Evolutionary conservation across 441 rosid species (phyloP), one percentile per base, ranked within the genome.

Genomic region (Mallotus repandus): DNA sequence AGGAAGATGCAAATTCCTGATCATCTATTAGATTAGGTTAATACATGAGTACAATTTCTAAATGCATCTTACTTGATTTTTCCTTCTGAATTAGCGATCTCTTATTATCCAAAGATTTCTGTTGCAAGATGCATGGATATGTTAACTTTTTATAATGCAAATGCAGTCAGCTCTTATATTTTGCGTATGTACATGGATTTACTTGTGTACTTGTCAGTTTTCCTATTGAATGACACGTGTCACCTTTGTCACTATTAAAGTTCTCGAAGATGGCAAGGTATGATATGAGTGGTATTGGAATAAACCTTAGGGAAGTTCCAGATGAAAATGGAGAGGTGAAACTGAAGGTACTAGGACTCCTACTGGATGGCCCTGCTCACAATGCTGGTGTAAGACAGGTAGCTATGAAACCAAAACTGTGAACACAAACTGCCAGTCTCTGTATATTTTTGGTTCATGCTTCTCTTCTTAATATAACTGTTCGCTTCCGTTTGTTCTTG

Each of bases 261-360:
- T 91, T 94, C 77, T 85, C 99, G 76, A 94, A 86, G 92, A 92
- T 94, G 98, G 97, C 92, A 12, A 87, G 96, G 83, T 94, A 92
- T 82, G 98, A 94, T 80, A 86, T 94, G 79, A 85, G 88, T 56
- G 99, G 99, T 80, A 85, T 94, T 70, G 99, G 99, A 71, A 81
- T 94, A 72, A 92, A 94, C 89, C 87, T 94, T 77, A 84, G 93
- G 89, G 99, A 94, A 82, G 81, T 91, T 83, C 89, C 91, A 21
- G 93, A 88, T 63, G 84, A 76, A 56, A 87, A 66, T 81, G 97
- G 96, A 72, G 81, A 54, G 63, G 85, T 81, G 46, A 94, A 84
- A 78, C 65, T 94, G 81, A 94, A 84, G 89, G 96, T 94, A 25
- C 81, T 89, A 58, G 99, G 99, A 80, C 78, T 91, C 63, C 81